Conservation (phyloP, 495 filamentous ascomycete species). For the Lasiosphaeria ovina region DNA sequence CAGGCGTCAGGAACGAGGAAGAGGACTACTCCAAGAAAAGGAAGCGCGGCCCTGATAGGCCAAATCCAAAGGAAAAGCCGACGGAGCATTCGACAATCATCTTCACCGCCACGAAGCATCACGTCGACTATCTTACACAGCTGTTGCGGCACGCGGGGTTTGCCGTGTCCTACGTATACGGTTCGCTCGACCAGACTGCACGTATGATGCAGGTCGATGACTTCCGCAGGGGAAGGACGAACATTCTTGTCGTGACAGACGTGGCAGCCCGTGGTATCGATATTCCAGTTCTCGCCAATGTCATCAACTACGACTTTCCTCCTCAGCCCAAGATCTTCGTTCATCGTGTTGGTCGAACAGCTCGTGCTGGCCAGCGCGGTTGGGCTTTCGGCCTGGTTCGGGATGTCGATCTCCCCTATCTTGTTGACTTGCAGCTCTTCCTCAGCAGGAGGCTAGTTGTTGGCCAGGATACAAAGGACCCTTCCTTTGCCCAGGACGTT, state of each 20-base stretch:
- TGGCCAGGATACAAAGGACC: conserved; percentile 54
- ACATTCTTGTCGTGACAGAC: conserved; percentile 95
- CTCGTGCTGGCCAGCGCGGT: conserved; percentile 83
- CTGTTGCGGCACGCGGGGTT: conserved; percentile 75
- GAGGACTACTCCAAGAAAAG: conserved; percentile 58
- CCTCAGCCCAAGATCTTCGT: conserved; percentile 96
- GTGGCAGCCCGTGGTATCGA: conserved; percentile 97
- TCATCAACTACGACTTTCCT: conserved; percentile 98
- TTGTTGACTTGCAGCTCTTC: conserved; percentile 94
- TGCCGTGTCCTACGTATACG: conserved; percentile 88
- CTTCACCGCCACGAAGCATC: conserved; percentile 92
- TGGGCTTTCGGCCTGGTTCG: conserved; percentile 93
- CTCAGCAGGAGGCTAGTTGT: conserved; percentile 75
- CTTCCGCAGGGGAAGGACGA: conserved; percentile 78
- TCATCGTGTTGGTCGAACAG: conserved; percentile 93
- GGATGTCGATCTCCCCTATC: conserved; percentile 81
- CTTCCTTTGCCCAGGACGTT: conserved; percentile 76
- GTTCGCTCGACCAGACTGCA: conserved; percentile 88
- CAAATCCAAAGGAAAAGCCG: conserved; percentile 53
- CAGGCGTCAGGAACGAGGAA: conserved; percentile 41
- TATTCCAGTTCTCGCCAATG: conserved; percentile 92
- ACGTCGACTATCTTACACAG: conserved; percentile 88
- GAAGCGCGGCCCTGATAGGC: conserved; percentile 57
- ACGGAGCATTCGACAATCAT: conserved; percentile 86
- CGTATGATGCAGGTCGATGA: conserved; percentile 85